Evolutionary conservation across 257 asterid genomes (phyloP), one percentile per base, ranked within the genome.

Genomic region (Henckelia pumila): DNA sequence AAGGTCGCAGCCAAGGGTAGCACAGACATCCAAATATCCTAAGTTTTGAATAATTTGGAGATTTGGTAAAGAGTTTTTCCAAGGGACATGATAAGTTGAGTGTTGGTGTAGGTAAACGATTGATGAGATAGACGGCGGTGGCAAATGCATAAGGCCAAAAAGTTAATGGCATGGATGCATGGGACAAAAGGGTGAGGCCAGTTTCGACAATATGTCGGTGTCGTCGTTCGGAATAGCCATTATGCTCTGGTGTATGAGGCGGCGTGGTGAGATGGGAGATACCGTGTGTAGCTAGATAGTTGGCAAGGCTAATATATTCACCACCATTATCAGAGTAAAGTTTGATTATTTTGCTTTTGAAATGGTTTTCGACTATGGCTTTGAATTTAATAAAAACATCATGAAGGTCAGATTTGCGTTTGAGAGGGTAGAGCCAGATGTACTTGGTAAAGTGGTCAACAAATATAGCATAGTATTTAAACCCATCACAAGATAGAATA

Each of bases 1-100:
- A 72, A 72, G 65, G 75, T 4, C 49, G 30, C 6, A 76, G 17
- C 69, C 77, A 76, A 0, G 64, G 77, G 20, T 20, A 76, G 2
- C 67, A 76, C 0, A 55, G 2, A n/a, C 74, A 76, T 1, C 81
- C 61, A 47, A 71, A 72, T 6, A 24, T 22, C 1, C 53, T 17
- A 0, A 72, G 40, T 63, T 56, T 73, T 22, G 37, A 2, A 20
- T 68, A 61, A n/a, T 76, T 71, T 0, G 32, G 71, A 5, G 30
- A 0, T 1, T 20, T 17, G 5, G 11, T 1, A 40, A 76, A 61
- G 6, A 63, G 11, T 1, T 8, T 8, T 20, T 28, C 44, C 10
- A 20, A 75, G 0, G 57, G 33, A 1, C 61, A 63, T 3, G 13
- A 22, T 0, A 24, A 21, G 8, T 9, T 13, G 0, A 68, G 57